These are phyloP conservation scores for Eucalyptus rudis DNA, from an alignment of 345 rosid species.

Conservation along the genomic window DNA sequence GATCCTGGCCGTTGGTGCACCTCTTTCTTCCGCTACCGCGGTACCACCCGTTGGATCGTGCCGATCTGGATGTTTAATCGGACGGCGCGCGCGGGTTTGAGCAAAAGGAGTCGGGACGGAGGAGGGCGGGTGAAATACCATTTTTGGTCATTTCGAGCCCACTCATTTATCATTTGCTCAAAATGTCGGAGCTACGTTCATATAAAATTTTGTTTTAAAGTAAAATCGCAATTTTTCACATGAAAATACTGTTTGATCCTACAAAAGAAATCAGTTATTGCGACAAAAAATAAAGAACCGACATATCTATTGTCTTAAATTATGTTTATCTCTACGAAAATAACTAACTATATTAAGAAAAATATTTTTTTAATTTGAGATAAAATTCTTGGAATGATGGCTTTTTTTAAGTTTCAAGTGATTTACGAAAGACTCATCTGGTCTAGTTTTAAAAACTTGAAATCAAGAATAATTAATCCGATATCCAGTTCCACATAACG, in stretches of 20 bases:
- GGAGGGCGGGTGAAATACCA: not conserved
- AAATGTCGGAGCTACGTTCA: not conserved
- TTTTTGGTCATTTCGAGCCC: not conserved
- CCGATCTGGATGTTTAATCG: not conserved
- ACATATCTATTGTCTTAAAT: not conserved
- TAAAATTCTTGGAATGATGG: too few relatives aligned
- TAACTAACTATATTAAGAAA: too few relatives aligned
- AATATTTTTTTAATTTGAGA: too few relatives aligned
- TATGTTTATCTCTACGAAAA: too few relatives aligned
- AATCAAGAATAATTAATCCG: too few relatives aligned
- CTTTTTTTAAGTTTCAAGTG: too few relatives aligned
- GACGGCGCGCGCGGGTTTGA: not conserved
- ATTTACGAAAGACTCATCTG: accelerated
- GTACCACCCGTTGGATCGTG: not conserved
- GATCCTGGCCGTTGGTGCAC: not conserved
- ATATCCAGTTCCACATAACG: not conserved
- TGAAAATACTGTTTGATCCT: not conserved
- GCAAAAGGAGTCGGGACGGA: not conserved
- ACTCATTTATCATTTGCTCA: not conserved
- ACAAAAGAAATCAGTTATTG: not conserved
- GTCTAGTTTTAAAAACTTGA: not conserved
- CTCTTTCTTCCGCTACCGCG: not conserved
- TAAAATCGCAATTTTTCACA: not conserved
- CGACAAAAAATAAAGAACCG: not conserved
- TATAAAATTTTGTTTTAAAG: not conserved